Evolutionary conservation across 2,329 filamentous ascomycete genomes (phyloP).

Genomic region (Ophiostoma ulmi): DNA sequence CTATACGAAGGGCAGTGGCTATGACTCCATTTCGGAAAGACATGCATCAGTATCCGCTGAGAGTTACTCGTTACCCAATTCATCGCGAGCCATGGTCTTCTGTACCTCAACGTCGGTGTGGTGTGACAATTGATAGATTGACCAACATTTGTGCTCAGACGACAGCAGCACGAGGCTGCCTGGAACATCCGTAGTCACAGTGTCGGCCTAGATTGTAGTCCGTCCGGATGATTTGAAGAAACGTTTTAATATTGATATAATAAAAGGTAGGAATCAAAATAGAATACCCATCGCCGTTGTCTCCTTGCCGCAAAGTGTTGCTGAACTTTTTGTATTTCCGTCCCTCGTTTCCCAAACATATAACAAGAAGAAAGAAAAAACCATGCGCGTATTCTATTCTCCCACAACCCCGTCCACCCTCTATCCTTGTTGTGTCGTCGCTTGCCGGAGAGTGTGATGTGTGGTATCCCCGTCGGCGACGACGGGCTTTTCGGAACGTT

Average conservation of each 20-base stretch:
- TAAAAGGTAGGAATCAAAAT: conserved; percentile 12
- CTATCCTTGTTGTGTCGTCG: neutral
- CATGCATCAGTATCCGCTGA: neutral
- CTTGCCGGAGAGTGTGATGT: neutral
- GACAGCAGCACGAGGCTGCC: too few relatives aligned
- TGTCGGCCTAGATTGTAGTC: too few relatives aligned
- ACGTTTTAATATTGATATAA: conserved; percentile 12
- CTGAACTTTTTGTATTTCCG: conserved; percentile 12
- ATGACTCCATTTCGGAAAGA: neutral
- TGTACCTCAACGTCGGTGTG: too few relatives aligned
- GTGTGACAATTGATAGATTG: too few relatives aligned
- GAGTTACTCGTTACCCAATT: too few relatives aligned
- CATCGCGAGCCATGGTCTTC: too few relatives aligned
- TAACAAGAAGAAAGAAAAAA: conserved; percentile 11
- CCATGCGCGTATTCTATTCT: neutral
- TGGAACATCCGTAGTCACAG: too few relatives aligned
- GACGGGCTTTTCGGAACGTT: neutral
- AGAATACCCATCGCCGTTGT: conserved; percentile 14
- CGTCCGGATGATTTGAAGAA: neutral
- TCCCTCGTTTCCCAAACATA: conserved; percentile 10
- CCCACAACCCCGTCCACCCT: conserved; percentile 8
- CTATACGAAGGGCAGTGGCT: neutral
- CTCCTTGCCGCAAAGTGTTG: conserved; percentile 19
- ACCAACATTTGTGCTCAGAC: too few relatives aligned
- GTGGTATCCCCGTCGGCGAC: neutral